Evolutionary conservation across 192 early-diverging fungal species (phyloP), one percentile per base, ranked within the genome.

Genomic region (Powellomyces hirtus): DNA sequence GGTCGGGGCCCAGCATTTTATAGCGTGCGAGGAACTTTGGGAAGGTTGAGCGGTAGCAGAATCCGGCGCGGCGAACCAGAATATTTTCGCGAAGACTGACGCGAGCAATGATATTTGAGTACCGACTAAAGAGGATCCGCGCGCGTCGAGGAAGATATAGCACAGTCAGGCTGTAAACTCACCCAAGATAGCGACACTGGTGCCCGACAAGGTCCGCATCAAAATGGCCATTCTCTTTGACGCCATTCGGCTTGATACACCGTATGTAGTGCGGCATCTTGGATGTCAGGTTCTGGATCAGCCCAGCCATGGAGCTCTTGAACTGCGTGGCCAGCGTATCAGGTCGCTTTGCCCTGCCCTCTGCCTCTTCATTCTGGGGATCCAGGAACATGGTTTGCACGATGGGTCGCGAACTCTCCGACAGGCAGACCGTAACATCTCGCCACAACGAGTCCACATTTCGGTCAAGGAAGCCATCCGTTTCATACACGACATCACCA

Each of bases 391-490:
- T 78, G 20, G 74, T 76, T 14, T 88, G 85, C 34, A 98, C 72
- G 70, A 89, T 94, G 46, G 81, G 80, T 66, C 95, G 88, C 8
- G 84, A 76, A 31, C 93, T 95, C 37, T 84, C 80, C 35, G 93
- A 92, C 30, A 98, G 73, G 34, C 96, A 75, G 27, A 88, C 79
- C 0, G 95, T 95, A 30, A 97, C 82, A 74, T 92, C 91, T 71
- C 96, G 94, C 74, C 97, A 97, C 59, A 98, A 84, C 18, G 92
- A 94, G 70, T 98, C 96, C 78, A 95, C 97, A 85, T 98, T 98
- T 82, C 96, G 96, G 78, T 98, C 92, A 4, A 98, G 80, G 94
- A 94, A 98, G 40, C 93, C 94, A 11, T 78, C 68, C 1, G 89
- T 90, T 65, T 80, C 86, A 69, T 98, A 98, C 71, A 97, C 94